Base-by-base conservation (phyloP, 2,329 filamentous ascomycete species). In the Pseudocercospora crystallina region DNA sequence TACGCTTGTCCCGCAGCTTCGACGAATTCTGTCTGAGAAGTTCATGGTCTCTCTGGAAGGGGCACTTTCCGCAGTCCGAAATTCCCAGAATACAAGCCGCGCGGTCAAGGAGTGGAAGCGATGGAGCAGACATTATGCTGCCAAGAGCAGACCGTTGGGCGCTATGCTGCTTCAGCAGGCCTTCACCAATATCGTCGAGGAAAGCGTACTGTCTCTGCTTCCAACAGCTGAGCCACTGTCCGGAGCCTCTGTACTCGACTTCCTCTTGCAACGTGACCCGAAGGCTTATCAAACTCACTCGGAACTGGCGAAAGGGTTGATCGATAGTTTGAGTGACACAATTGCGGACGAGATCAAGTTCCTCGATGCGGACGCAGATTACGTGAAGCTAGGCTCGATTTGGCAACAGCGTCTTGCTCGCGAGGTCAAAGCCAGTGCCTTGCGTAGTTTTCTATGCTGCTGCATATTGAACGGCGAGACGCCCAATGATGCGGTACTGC, bases 151-250 rank as follows among this genome's bases (percentile, higher is more conserved):
- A 14, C 92, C 95, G 0, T 74, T 99, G 37, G 90, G 94, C 8
- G 90, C 91, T 10, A 94, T 96, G 86, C 79, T 97, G 5, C 73
- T 99, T 15, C 90, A 96, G 68, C 84, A 89, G 64, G 90, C 86
- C 57, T 95, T 95, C 67, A 90, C 95, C 79, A 85, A 84, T 69
- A 81, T 97, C 30, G 78, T 96, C 10, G 85, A 69, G 49, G 54
- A 65, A 15, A 65, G 57, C 37, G 58, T 63, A 7, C 36, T 59
- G 14, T 56, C 63, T 10, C 49, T 69, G 13, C 46, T 67, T 11
- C 56, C 60, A 12, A 29, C 56, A 1, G 41, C 45, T 9, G 54
- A 61, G 8, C 47, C 53, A 3, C 52, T 60, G 29, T 44, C 58
- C 13, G 51, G 50, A 5, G 36, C 53, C 2, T 53, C 51, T 7